These are phyloP conservation scores for Zizania palustris DNA, from an alignment of 202 grass and related monocot species.

Conservation along the genomic window DNA sequence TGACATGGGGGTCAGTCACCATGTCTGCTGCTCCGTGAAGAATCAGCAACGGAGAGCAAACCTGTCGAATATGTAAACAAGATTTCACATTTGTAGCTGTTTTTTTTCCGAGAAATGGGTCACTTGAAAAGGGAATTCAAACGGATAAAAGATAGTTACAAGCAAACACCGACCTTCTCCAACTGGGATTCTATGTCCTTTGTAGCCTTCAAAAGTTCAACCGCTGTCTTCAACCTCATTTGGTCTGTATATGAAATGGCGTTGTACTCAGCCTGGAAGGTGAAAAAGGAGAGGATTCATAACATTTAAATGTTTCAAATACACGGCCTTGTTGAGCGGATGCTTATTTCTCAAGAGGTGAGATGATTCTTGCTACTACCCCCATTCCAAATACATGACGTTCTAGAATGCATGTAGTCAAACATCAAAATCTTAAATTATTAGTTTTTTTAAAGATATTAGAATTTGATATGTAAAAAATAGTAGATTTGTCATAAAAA, in stretches of 20 bases:
- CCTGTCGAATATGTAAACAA: slow-evolving; percentile 30
- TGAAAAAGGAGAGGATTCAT: slow-evolving; percentile 32
- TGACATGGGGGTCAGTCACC: slow-evolving; percentile 88
- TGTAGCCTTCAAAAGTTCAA: slow-evolving; percentile 88
- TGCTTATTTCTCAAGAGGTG: not conserved
- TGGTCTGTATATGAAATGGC: slow-evolving; percentile 84
- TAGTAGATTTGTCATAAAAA: too few species aligned
- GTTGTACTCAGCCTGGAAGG: slow-evolving; percentile 87
- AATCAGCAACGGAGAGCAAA: slow-evolving; percentile 82
- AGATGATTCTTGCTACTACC: not conserved
- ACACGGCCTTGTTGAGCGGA: not conserved
- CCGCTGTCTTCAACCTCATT: slow-evolving; percentile 92
- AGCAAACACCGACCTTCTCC: slow-evolving; percentile 53
- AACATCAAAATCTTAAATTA: too few species aligned
- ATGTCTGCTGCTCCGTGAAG: slow-evolving; percentile 94
- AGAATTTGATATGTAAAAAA: too few species aligned
- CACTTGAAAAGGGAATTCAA: slow-evolving; percentile 21
- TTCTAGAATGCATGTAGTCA: too few species aligned
- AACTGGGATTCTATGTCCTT: slow-evolving; percentile 89
- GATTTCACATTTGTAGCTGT: slow-evolving; percentile 12
- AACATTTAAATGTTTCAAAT: slow-evolving; percentile 16
- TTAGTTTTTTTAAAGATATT: too few species aligned
- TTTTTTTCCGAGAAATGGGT: slow-evolving; percentile 4
- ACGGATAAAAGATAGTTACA: slow-evolving; percentile 17
- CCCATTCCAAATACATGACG: too few species aligned